Evolutionary conservation across 441 rosid genomes (phyloP), one percentile per base, ranked within the genome.

Genomic region (Kokia cookei): DNA sequence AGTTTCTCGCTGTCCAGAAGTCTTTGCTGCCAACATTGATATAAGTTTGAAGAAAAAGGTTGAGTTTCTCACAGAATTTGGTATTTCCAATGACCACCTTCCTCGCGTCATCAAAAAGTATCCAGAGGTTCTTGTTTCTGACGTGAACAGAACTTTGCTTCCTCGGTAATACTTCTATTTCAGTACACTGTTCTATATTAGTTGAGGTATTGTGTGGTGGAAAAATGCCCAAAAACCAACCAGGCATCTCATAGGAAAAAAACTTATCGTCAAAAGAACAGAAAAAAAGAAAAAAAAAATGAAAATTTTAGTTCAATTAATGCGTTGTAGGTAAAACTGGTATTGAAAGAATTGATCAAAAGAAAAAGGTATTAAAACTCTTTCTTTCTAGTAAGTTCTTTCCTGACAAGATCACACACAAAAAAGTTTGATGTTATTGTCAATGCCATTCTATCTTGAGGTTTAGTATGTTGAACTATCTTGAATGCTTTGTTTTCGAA

Each of bases 91-190:
- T 37, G 83, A 74, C 12, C 91, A 89, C 72, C 85, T 91, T 9
- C 88, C 92, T 29, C 87, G 90, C 40, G 88, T 85, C 75, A 85
- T 94, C 37, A 92, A 83, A 81, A 94, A 94, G 79, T 92, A 92
- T 65, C 98, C 98, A 0, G 97, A 91, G 77, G 80, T 94, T 81
- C 94, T 94, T 64, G 83, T 91, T 48, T 88, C 86, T 29, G 89
- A 94, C 51, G 69, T 88, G 24, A 85, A 88, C 65, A 74, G 78
- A 76, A 85, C 97, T 40, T 26, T 91, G 59, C 83, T 81, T 81
- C 97, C 97, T 75, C 86, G 98, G 98, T 92, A 89, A 78, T 47
- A 62, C 72, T 61, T 59, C 53, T 65, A 3, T 47, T 48, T 26
- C 24, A 15, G 10, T 43, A n/a, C 40, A 27, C 43, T 43, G 32